phyloP scores from a whole-genome alignment of 1,139 yeast species.

The Williopsis jadinii region DNA sequence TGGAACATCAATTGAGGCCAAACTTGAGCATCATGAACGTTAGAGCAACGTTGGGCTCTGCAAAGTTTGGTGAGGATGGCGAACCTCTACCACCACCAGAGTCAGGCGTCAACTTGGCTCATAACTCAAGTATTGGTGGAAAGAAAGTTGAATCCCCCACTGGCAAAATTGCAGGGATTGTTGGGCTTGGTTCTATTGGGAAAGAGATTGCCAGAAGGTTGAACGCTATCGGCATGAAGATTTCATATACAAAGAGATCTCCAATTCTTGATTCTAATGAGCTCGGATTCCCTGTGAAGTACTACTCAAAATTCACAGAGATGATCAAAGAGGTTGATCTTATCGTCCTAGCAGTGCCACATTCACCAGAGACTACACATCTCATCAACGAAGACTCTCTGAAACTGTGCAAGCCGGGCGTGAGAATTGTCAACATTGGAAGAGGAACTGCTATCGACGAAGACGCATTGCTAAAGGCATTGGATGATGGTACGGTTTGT shows the following conservation, averaged over 20 bases:
- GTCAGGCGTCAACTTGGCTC: constrained; percentile 19
- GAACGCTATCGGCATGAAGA: constrained; percentile 54
- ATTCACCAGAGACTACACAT: constrained; percentile 49
- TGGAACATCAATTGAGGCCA: constrained; percentile 37
- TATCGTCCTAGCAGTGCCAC: constrained; percentile 64
- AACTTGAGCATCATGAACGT: constrained; percentile 17
- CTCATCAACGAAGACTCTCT: constrained; percentile 46
- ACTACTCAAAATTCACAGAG: constrained; percentile 32
- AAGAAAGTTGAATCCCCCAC: constrained; percentile 43
- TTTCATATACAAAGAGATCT: constrained; percentile 56
- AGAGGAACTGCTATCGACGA: constrained; percentile 74
- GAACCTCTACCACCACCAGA: constrained; percentile 14
- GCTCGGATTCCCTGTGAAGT: constrained; percentile 41
- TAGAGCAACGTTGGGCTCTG: constrained; percentile 29
- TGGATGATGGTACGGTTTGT: constrained; percentile 59
- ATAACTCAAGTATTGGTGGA: constrained; percentile 41
- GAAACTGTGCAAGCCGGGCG: constrained; percentile 41
- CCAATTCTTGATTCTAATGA: constrained; percentile 30
- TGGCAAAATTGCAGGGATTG: constrained; percentile 56
- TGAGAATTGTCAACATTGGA: constrained; percentile 72
- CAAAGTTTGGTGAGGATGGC: constrained; percentile 18
- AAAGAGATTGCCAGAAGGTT: constrained; percentile 53
- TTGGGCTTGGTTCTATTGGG: constrained; percentile 81
- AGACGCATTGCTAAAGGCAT: constrained; percentile 58
- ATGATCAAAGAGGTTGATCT: constrained; percentile 43